Base-by-base conservation (phyloP, 2,329 filamentous ascomycete species). In the Exophiala spinifera region DNA sequence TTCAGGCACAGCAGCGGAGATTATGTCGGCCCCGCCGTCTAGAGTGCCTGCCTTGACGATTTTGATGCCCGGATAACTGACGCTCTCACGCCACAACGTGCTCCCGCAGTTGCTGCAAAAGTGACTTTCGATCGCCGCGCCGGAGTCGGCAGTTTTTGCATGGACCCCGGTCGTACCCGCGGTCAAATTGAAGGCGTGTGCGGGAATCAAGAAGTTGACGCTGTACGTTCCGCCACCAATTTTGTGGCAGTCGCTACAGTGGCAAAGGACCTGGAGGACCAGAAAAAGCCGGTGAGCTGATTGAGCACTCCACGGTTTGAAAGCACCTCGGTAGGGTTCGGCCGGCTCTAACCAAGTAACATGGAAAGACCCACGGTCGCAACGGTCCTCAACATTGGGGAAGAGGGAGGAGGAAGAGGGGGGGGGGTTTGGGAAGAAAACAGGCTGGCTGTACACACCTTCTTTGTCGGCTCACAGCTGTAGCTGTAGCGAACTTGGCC, bases 231-330 rank as follows among this genome's bases (percentile, higher is more conserved):
- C 44, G 1, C 70, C 69, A 1, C 68, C 68, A 3, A 72, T 62
- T 55, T 73, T 72, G 50, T 71, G 69, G 61, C 70, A 73, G 53
- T 72, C 71, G n/a, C 49, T 28, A 53, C 71, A 72, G 61, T 73
- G 67, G 49, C 71, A 73, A 19, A 72, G 50, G 19, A 48, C 70
- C 70, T 73, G n/a, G n/a, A n/a, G n/a, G n/a, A n/a, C n/a, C n/a
- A n/a, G n/a, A n/a, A n/a, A n/a, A n/a, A n/a, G n/a, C n/a, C n/a
- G n/a, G n/a, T n/a, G n/a, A n/a, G n/a, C n/a, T n/a, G n/a, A n/a
- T n/a, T n/a, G n/a, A n/a, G n/a, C n/a, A n/a, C n/a, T n/a, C n/a
- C n/a, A n/a, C n/a, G n/a, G n/a, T n/a, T n/a, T n/a, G n/a, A n/a
- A n/a, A n/a, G n/a, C n/a, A n/a, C n/a, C n/a, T n/a, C n/a, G n/a